phyloP scores from a whole-genome alignment of 2,329 filamentous ascomycete species.

The Colletotrichum horii region DNA sequence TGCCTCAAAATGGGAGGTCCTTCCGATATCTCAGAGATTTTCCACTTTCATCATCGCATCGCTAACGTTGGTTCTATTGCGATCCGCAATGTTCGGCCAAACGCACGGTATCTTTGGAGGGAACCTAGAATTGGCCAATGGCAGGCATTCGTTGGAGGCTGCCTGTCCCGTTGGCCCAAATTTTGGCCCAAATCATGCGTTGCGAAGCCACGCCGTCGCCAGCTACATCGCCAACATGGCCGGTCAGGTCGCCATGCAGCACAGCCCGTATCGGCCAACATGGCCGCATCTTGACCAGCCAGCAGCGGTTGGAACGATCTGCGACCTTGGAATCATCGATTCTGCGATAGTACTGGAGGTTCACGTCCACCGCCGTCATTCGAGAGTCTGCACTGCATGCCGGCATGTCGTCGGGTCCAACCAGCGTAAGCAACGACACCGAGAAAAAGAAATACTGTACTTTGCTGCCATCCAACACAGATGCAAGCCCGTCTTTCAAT shows the following conservation, averaged over 20 bases:
- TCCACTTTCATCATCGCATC: no score
- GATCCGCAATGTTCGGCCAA: no score
- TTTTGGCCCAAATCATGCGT: rapidly evolving
- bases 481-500: background rate
- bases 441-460: background rate
- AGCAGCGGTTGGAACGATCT: background rate
- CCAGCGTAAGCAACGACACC: background rate
- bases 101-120: no score
- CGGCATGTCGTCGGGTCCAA: background rate
- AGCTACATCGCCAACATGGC: background rate
- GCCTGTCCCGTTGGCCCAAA: background rate
- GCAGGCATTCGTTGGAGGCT: no score
- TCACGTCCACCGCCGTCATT: background rate
- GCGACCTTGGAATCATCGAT: background rate
- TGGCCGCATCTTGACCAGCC: background rate
- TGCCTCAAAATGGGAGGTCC: no score
- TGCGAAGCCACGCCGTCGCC: background rate
- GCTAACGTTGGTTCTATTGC: no score
- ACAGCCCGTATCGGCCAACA: background rate
- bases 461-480: background rate
- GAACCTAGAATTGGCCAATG: no score
- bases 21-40: no score
- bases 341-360: background rate
- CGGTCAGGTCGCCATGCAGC: background rate
- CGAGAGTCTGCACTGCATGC: background rate